These are phyloP conservation scores for Rhodotorula toruloides DNA, from an alignment of 768 basidiomycete species.

Conservation along the genomic window DNA sequence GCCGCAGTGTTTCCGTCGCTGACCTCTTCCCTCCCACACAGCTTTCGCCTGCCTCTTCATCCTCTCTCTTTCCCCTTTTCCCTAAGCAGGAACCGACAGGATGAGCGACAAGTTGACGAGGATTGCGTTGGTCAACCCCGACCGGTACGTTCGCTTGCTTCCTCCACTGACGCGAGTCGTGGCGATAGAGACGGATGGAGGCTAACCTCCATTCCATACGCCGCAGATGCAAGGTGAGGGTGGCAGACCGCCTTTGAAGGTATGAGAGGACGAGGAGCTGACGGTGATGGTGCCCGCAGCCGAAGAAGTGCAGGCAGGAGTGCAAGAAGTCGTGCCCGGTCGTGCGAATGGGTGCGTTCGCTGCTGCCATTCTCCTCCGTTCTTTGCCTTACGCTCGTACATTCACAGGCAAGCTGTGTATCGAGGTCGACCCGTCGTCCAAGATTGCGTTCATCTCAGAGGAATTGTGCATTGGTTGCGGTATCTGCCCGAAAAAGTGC, in stretches of 20 bases:
- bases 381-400: not conserved
- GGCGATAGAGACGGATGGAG: not conserved
- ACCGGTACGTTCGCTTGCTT: slow-evolving; percentile 52
- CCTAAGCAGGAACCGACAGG: not conserved
- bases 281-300: slow-evolving; percentile 49
- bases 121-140: slow-evolving; percentile 55
- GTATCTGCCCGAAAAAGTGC: slow-evolving; percentile 99
- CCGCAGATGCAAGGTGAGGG: slow-evolving; percentile 20
- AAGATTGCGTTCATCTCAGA: slow-evolving; percentile 99
- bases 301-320: slow-evolving; percentile 83
- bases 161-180: too few species aligned
- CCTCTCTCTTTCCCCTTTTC: not conserved
- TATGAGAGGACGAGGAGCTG: not conserved
- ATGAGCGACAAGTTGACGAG: slow-evolving; percentile 97
- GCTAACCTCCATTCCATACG: not conserved
- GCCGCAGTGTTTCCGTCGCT: too few species aligned
- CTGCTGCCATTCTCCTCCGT: not conserved
- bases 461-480: slow-evolving; percentile 97
- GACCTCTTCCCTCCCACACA: not conserved
- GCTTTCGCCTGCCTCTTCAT: not conserved
- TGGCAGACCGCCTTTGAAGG: too few species aligned
- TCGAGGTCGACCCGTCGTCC: slow-evolving; percentile 74
- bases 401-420: slow-evolving; percentile 84
- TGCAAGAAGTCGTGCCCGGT: slow-evolving; percentile 99
- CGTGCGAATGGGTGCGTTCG: slow-evolving; percentile 80